Evolutionary conservation across 768 basidiomycete genomes (phyloP).

Genomic region (Termitomyces sp.): DNA sequence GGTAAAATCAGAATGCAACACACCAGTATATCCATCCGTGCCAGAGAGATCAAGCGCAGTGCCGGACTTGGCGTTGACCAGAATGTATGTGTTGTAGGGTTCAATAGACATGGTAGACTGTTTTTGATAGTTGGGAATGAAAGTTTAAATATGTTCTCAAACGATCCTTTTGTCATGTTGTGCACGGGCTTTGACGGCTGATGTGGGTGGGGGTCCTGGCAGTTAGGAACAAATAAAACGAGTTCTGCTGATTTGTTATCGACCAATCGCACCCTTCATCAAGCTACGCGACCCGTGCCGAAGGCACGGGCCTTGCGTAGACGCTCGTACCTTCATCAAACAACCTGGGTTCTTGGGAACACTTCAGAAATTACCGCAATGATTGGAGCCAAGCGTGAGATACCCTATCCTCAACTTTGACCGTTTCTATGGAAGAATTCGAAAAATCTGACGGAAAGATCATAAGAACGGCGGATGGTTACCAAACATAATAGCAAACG

Average conservation of each 20-base stretch:
- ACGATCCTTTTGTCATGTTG: not conserved
- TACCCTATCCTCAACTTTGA: not conserved
- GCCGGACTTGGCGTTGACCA: conserved; percentile 26
- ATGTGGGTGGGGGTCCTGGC: not conserved
- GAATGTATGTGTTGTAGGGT: conserved; percentile 9
- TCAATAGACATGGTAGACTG: conserved; percentile 13
- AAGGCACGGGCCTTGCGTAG: too few species aligned
- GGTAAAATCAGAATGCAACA: not conserved
- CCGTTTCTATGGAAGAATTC: not conserved
- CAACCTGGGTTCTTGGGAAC: not conserved
- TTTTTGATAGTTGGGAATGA: not conserved
- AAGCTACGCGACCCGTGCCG: too few species aligned
- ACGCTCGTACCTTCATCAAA: not conserved
- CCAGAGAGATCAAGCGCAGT: conserved; percentile 45
- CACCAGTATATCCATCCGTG: conserved; percentile 32
- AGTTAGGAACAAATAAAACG: not conserved
- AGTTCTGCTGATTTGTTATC: conserved; percentile 6
- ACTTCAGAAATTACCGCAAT: not conserved
- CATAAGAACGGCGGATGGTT: not conserved
- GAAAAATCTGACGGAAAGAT: not conserved
- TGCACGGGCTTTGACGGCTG: too few species aligned
- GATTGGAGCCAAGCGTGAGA: not conserved
- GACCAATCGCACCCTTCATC: too few species aligned
- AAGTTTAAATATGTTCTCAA: not conserved
- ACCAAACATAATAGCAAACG: not conserved